Evolutionary conservation across 805 yeast species (phyloP), one percentile per base, ranked within the genome.

Genomic region (Limtongozyma cylindracea): DNA sequence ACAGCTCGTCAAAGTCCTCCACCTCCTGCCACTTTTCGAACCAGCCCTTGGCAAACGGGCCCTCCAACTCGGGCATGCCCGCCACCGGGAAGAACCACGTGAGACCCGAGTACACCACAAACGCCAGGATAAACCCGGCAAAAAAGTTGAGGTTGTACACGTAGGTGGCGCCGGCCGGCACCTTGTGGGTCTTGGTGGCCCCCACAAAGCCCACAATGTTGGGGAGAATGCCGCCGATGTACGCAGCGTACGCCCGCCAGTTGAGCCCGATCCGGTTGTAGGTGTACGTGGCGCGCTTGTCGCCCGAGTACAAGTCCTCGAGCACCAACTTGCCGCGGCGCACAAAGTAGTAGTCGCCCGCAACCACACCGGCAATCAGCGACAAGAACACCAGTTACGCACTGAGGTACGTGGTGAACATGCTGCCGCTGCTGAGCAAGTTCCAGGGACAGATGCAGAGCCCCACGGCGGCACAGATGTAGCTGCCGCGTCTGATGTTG

Each of bases 171-270:
- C 84, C 91, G 21, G 49, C 47, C 14, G 92, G 91, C 10, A 77
- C 91, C 6, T 21, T 25, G 27, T 52, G 56, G 18, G 69, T 74
- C 12, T 74, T 65, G n/a, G 31, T 29, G 7, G 80, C 78, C 29
- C 91, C 78, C 5, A 70, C 84, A 33, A 78, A 78, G 2, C 94
- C 94, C 11, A 72, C 72, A 36, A 78, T 68, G 35, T 77, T 78
- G 21, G 91, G 88, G 17, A 65, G 49, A 27, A 80, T 68, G 24
- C 92, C 92, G 31, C 68, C 55, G 30, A 78, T 40, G 39, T 78
- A 78, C 1, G 92, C 88, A 16, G 55, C 62, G 31, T 61, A 66
- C 2, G 84, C 93, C 40, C 91, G 56, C 88, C 91, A 74, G 39
- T 77, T 76, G 41, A 62, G 33, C 18, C 93, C 93, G 21, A 49